phyloP scores from a whole-genome alignment of 805 yeast genomes.

The Lipomyces chichibuensis region DNA sequence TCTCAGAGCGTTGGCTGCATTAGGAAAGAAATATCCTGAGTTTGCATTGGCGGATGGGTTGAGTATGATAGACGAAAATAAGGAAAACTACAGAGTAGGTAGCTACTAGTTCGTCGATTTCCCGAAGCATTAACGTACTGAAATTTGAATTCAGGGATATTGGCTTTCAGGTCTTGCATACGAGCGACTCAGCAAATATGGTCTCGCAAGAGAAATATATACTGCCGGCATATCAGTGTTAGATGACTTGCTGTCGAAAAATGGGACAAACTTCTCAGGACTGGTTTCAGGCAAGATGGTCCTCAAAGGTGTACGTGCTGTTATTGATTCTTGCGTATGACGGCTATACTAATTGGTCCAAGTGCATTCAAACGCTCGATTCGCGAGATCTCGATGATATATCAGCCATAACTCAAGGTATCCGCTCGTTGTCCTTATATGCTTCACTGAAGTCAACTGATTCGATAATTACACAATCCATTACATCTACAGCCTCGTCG shows the following conservation, averaged over 20 bases:
- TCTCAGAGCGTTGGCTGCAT: slow-evolving; percentile 22
- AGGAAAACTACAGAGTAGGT: slow-evolving; percentile 20
- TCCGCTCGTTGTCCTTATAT: slow-evolving; percentile 9
- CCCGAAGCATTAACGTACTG: not conserved
- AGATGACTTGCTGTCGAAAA: slow-evolving; percentile 9
- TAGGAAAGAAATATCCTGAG: slow-evolving; percentile 19
- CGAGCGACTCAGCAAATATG: slow-evolving; percentile 7
- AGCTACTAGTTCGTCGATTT: not conserved
- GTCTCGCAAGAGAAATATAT: slow-evolving; percentile 16
- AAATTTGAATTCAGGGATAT: slow-evolving; percentile 9
- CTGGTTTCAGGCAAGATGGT: slow-evolving; percentile 18
- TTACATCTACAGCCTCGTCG: not conserved
- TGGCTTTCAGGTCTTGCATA: slow-evolving; percentile 26
- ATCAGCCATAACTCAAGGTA: not conserved
- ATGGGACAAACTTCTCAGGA: slow-evolving; percentile 15
- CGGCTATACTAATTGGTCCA: not conserved
- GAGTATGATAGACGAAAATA: slow-evolving; percentile 15
- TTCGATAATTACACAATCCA: not conserved
- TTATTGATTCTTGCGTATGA: not conserved
- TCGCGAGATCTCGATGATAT: not conserved
- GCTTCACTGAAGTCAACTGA: not conserved
- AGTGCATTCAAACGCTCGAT: not conserved
- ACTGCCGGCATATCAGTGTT: slow-evolving; percentile 13
- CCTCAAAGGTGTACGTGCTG: slow-evolving; percentile 9
- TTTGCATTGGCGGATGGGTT: slow-evolving; percentile 25